Conservation (phyloP, 1,284 basidiomycete species). For the Anthracocystis walkeri region DNA sequence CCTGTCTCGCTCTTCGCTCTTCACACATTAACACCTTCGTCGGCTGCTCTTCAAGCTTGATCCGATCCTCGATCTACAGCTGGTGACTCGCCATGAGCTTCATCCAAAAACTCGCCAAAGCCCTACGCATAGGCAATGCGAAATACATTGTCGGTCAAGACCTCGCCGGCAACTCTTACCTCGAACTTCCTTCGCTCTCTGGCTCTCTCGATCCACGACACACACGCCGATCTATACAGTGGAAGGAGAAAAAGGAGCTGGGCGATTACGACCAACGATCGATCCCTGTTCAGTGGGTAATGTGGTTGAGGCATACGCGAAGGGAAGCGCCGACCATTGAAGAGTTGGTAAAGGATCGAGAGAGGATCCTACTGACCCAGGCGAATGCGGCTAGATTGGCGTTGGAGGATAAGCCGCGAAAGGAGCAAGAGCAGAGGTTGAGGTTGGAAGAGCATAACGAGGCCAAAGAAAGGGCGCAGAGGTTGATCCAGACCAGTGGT, state of each 20-base stretch:
- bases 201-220: slow-evolving; percentile 58
- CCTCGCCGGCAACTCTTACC: slow-evolving; percentile 58
- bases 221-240: slow-evolving; percentile 55
- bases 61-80: too few relatives aligned
- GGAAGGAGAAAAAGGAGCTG: slow-evolving; percentile 43
- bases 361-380: slow-evolving; percentile 34
- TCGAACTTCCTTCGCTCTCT: slow-evolving; percentile 59
- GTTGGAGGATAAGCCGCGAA: slow-evolving; percentile 21
- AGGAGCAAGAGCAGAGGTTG: slow-evolving; percentile 14
- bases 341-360: slow-evolving; percentile 32
- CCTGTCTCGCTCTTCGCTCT: background rate
- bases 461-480: slow-evolving; percentile 30
- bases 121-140: slow-evolving; percentile 55
- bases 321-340: slow-evolving; percentile 55
- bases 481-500: background rate
- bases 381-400: slow-evolving; percentile 34
- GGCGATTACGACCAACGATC: slow-evolving; percentile 62
- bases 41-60: too few relatives aligned
- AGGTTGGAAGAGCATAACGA: slow-evolving; percentile 19
- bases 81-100: slow-evolving; percentile 14
- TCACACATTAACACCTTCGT: background rate
- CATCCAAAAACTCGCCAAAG: slow-evolving; percentile 23
- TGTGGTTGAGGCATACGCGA: slow-evolving; percentile 66
- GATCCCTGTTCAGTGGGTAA: slow-evolving; percentile 66
- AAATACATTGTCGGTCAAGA: slow-evolving; percentile 61